Conservation (phyloP, 495 filamentous ascomycete genomes). For the Xylaria bambusicola region DNA sequence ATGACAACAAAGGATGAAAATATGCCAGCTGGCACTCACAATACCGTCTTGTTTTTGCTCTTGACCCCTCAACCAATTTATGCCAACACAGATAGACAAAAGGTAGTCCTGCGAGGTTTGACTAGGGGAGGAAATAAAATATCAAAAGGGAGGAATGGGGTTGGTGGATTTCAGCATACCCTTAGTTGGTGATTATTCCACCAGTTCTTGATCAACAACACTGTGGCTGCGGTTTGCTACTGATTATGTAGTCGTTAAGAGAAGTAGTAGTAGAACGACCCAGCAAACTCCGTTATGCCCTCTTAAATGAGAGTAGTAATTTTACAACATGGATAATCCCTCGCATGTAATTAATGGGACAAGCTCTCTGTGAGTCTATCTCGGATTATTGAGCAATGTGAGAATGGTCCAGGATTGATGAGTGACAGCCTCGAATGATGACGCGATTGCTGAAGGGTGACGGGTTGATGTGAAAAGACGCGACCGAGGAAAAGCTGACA, state of each 20-base stretch:
- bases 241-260: conserved; percentile 17
- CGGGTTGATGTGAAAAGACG: conserved; percentile 4
- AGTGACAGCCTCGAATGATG: neutral
- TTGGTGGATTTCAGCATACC: conserved; percentile 40
- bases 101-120: conserved; percentile 21
- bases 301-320: conserved; percentile 20
- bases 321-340: conserved; percentile 21
- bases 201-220: conserved; percentile 19
- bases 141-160: conserved; percentile 16
- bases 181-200: conserved; percentile 26
- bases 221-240: conserved; percentile 23
- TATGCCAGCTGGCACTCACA: conserved; percentile 30
- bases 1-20: conserved; percentile 29
- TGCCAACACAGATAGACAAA: conserved; percentile 25
- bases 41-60: conserved; percentile 24
- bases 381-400: conserved; percentile 20
- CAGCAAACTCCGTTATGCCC: conserved; percentile 18
- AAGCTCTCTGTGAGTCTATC: conserved; percentile 18
- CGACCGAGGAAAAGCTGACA: conserved; percentile 5
- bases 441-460: neutral
- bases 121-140: conserved; percentile 15
- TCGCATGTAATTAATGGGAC: conserved; percentile 18
- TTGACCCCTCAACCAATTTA: conserved; percentile 18
- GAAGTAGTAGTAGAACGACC: conserved; percentile 16
- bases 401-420: conserved; percentile 7